These are phyloP conservation scores for Pseudodiploospora longispora DNA, from an alignment of 2,329 filamentous ascomycete species.

Conservation along the genomic window DNA sequence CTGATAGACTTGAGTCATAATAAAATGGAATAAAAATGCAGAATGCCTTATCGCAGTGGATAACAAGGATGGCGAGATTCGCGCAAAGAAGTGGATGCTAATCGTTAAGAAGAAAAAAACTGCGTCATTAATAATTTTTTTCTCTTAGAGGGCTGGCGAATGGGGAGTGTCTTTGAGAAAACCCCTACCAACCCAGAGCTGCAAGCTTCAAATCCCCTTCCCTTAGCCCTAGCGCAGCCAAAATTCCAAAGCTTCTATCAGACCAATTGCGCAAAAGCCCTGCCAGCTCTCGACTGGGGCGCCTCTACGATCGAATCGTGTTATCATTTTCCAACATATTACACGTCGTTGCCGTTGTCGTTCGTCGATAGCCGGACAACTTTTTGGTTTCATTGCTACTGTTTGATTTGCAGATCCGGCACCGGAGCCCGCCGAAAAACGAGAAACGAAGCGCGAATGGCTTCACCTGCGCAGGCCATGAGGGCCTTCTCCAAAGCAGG, in stretches of 20 bases:
- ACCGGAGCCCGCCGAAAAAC: neutral
- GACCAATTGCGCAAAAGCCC: too few relatives aligned
- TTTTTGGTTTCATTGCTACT: conserved; percentile 1
- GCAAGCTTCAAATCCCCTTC: conserved; percentile 5
- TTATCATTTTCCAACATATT: too few relatives aligned
- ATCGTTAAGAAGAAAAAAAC: neutral
- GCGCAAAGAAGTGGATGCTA: too few relatives aligned
- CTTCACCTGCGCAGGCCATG: conserved; percentile 37
- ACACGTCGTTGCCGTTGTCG: too few relatives aligned
- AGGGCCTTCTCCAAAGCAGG: conserved; percentile 24
- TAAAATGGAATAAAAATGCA: too few relatives aligned
- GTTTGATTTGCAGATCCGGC: neutral
- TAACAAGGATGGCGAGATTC: too few relatives aligned
- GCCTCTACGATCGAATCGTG: too few relatives aligned
- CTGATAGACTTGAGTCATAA: too few relatives aligned
- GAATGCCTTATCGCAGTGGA: too few relatives aligned
- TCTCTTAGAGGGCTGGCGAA: neutral
- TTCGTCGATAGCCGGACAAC: neutral
- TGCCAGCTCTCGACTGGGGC: too few relatives aligned
- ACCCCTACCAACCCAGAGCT: conserved; percentile 3
- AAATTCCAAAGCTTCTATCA: neutral
- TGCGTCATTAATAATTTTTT: conserved; percentile 10
- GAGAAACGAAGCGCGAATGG: conserved; percentile 25
- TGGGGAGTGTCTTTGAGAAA: neutral
- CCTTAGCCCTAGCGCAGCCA: conserved; percentile 2